These are phyloP conservation scores for Musa itinerans DNA, from an alignment of 176 grass and related monocot species.

Conservation along the genomic window DNA sequence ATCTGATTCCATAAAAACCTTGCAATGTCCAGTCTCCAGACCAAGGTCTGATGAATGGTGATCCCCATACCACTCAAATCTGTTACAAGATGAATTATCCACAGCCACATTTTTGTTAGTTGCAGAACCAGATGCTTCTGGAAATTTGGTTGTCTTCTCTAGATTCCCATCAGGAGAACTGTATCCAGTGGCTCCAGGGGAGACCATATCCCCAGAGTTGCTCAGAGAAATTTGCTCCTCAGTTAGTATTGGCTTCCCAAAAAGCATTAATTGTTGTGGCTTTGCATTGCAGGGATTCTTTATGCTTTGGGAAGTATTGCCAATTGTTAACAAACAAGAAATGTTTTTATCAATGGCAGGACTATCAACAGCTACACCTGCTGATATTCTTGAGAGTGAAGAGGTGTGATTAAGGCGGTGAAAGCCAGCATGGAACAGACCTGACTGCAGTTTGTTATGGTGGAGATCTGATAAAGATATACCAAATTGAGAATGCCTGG, in stretches of 20 bases:
- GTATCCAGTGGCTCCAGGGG: constrained; percentile 19
- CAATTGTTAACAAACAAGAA: constrained; percentile 79
- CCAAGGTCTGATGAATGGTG: constrained; percentile 33
- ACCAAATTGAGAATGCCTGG: constrained; percentile 99
- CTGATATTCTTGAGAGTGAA: constrained; percentile 40
- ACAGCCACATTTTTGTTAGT: constrained; percentile 28
- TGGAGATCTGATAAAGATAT: constrained; percentile 77
- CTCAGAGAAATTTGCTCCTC: constrained; percentile 78
- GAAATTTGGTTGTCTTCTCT: constrained; percentile 30
- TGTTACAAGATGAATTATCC: constrained; percentile 31
- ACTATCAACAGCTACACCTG: constrained; percentile 39
- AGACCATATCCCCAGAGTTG: constrained; percentile 17
- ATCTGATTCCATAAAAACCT: constrained; percentile 92
- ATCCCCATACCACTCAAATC: constrained; percentile 25
- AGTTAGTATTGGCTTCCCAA: constrained; percentile 75
- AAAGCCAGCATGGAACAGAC: constrained; percentile 40
- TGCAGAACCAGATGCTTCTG: constrained; percentile 29
- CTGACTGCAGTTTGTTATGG: constrained; percentile 63
- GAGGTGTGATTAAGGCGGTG: constrained; percentile 37
- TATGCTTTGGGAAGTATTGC: constrained; percentile 41
- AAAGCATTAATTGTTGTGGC: constrained; percentile 60
- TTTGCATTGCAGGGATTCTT: constrained; percentile 56
- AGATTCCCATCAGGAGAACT: constrained; percentile 35
- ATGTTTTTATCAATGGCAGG: constrained; percentile 43
- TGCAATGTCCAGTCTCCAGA: constrained; percentile 70